Conservation (phyloP, 2,329 filamentous ascomycete genomes). For the Fusarium tjaetaba region DNA sequence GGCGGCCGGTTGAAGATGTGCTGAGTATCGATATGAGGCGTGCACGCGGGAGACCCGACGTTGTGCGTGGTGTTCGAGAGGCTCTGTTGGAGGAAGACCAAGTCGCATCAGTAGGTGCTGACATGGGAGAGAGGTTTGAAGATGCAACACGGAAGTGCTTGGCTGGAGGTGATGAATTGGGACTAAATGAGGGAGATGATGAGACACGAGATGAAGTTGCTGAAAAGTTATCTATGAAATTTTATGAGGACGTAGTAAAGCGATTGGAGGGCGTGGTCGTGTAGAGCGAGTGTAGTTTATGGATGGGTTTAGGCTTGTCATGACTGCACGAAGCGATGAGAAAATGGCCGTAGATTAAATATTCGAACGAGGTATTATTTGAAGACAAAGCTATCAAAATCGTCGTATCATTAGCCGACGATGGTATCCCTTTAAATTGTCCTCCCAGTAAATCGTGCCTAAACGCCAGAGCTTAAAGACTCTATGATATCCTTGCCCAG, state of each 20-base stretch:
- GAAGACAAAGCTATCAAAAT: conserved; percentile 1
- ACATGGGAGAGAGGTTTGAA: conserved; percentile 54
- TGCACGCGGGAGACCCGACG: conserved; percentile 50
- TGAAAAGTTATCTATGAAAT: conserved; percentile 51
- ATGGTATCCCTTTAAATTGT: not conserved
- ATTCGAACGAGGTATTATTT: not conserved
- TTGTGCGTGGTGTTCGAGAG: conserved; percentile 50
- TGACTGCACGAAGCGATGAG: not conserved
- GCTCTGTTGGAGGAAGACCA: conserved; percentile 45
- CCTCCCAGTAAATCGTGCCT: conserved; percentile 27
- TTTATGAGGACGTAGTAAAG: conserved; percentile 58
- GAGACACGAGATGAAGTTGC: conserved; percentile 55
- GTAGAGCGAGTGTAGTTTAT: conserved; percentile 19
- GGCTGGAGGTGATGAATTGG: conserved; percentile 50
- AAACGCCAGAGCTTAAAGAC: conserved; percentile 33
- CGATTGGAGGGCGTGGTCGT: conserved; percentile 51
- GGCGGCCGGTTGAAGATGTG: conserved; percentile 58
- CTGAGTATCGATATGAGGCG: conserved; percentile 51
- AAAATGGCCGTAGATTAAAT: not conserved
- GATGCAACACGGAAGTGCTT: conserved; percentile 51
- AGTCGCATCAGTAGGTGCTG: conserved; percentile 49
- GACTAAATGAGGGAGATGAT: conserved; percentile 50
- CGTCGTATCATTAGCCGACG: conserved; percentile 14
- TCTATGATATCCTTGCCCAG: not conserved
- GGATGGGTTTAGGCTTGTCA: not conserved